Percentiles rank a stretch among this genome's conserved stretches.
Conservation (phyloP, 2,329 filamentous ascomycete species). For the Meredithiella fracta region DNA sequence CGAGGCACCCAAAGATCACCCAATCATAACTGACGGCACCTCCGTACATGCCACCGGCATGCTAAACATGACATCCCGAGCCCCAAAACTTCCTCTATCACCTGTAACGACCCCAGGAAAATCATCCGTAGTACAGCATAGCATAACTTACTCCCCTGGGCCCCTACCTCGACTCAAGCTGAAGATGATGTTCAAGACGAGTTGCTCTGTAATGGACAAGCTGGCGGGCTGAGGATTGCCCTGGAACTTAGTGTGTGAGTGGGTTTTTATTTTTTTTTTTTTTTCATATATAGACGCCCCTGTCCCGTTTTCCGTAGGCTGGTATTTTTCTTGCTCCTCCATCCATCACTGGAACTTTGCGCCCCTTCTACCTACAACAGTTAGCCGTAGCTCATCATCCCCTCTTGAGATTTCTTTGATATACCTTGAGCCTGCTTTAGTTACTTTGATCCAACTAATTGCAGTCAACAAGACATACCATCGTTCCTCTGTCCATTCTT, state of each 20-base stretch:
- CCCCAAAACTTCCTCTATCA: no score
- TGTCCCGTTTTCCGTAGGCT: not conserved
- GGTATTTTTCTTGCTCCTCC: not conserved
- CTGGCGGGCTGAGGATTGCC: no score
- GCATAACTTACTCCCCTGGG: no score
- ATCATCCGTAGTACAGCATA: no score
- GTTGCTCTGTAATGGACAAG: not conserved
- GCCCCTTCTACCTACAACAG: not conserved
- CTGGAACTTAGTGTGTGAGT: no score
- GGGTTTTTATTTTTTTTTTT: no score
- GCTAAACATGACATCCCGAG: not conserved
- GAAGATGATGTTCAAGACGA: not conserved
- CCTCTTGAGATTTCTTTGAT: not conserved
- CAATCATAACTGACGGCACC: not conserved
- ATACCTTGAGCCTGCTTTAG: not conserved
- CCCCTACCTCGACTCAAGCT: not conserved
- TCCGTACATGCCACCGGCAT: not conserved
- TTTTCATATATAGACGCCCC: not conserved
- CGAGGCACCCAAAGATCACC: not conserved
- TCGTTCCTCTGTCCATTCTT: not conserved
- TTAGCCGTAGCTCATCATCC: not conserved
- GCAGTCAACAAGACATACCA: not conserved
- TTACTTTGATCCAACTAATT: not conserved
- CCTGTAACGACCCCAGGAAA: no score
- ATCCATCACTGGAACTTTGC: not conserved